A percentile compares a stretch with the other conserved stretches of the same genome.
phyloP scores from a whole-genome alignment of 148 eudicot genomes.

The Vaccinium corymbosum region DNA sequence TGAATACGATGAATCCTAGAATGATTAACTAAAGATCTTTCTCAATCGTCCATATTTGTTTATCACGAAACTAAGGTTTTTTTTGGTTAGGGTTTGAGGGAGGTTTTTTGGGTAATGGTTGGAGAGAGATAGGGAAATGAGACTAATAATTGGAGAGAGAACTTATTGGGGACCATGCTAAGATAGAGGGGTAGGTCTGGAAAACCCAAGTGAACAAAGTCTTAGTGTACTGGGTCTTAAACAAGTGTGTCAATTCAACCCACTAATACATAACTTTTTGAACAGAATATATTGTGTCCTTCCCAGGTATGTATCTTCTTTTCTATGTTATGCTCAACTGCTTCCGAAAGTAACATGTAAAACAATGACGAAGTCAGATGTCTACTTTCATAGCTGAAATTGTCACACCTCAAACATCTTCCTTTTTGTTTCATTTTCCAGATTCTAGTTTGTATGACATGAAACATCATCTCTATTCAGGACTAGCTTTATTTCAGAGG shows the following conservation, averaged over 20 bases:
- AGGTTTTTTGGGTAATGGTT: too few relatives aligned
- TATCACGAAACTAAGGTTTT: neutral
- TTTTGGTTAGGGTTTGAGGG: too few relatives aligned
- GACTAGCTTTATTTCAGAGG: constrained; percentile 59
- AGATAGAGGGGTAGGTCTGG: too few relatives aligned
- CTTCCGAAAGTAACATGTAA: neutral
- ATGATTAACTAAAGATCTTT: neutral
- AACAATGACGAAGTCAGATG: neutral
- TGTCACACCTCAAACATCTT: neutral
- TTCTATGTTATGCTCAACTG: neutral
- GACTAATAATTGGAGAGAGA: too few relatives aligned
- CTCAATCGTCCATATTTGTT: neutral
- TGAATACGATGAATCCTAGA: neutral
- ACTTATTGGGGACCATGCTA: too few relatives aligned
- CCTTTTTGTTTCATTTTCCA: neutral
- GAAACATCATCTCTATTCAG: constrained; percentile 24
- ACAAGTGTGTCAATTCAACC: neutral
- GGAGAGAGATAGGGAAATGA: too few relatives aligned
- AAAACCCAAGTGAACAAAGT: too few relatives aligned
- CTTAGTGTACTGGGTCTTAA: neutral
- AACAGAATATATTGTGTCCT: neutral
- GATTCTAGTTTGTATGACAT: neutral
- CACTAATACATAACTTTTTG: neutral
- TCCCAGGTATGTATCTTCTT: neutral
- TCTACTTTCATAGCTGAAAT: neutral